These are phyloP conservation scores for Metarhizium brunneum DNA, from an alignment of 2,329 filamentous ascomycete genomes.

Conservation along the genomic window DNA sequence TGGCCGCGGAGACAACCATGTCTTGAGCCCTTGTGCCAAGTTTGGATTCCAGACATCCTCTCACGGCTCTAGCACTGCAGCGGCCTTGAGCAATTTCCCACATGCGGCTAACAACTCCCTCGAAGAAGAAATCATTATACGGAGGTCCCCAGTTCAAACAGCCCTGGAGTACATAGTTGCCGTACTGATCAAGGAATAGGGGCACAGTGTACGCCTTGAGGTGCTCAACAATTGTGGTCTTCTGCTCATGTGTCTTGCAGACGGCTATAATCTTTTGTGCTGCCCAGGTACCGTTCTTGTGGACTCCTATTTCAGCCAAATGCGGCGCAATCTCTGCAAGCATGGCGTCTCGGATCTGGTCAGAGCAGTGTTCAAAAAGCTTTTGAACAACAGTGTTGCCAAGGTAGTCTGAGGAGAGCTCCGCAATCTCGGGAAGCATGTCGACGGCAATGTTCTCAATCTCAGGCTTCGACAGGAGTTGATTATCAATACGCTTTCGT, in stretches of 20 bases:
- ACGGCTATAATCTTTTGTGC: constrained; percentile 99
- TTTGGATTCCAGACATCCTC: constrained; percentile 92
- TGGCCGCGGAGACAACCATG: constrained; percentile 84
- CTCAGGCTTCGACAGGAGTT: constrained; percentile 73
- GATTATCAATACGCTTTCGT: constrained; percentile 94
- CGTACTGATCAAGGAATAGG: constrained; percentile 93
- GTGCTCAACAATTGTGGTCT: constrained; percentile 74
- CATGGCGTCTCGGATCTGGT: constrained; percentile 86
- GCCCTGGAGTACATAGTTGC: constrained; percentile 96
- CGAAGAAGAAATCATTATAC: constrained; percentile 94
- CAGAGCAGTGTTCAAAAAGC: constrained; percentile 92
- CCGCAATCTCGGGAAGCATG: constrained; percentile 95
- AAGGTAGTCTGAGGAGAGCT: constrained; percentile 89
- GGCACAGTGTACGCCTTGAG: constrained; percentile 81
- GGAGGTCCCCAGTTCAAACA: constrained; percentile 86
- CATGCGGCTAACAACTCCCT: constrained; percentile 88
- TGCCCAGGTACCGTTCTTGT: constrained; percentile 99
- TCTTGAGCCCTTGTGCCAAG: constrained; percentile 93
- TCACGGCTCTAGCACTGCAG: constrained; percentile 92
- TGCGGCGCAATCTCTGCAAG: constrained; percentile 79
- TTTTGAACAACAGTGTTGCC: constrained; percentile 99
- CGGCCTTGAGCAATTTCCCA: constrained; percentile 91
- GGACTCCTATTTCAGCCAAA: constrained; percentile 90
- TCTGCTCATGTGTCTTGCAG: constrained; percentile 75
- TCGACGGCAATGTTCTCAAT: constrained; percentile 87